Evolutionary conservation across 139 green algal species (phyloP).

Genomic region (Chlamydomonas incerta): DNA sequence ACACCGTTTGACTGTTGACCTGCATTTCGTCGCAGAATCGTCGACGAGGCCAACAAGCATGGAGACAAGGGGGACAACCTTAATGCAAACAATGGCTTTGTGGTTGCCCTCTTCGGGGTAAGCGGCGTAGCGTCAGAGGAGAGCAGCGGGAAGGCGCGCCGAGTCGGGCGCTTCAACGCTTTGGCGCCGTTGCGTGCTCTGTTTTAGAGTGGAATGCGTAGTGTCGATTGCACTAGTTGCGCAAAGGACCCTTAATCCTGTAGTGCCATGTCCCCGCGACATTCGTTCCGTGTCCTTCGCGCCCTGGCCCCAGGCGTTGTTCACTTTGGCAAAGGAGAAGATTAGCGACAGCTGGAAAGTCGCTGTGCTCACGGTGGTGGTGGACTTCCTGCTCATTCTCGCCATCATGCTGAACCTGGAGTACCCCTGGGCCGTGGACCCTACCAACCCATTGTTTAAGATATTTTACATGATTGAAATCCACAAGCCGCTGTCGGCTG

Average conservation of each 20-base stretch:
- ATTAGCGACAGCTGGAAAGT: slow-evolving; percentile 55
- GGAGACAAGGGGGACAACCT: slow-evolving; percentile 10
- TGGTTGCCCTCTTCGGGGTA: slow-evolving; percentile 31
- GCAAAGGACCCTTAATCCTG: no score
- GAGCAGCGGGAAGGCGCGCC: not conserved
- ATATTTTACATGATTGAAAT: slow-evolving; percentile 60
- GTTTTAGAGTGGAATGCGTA: no score
- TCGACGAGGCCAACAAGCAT: slow-evolving; percentile 51
- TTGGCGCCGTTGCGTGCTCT: no score
- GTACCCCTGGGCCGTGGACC: slow-evolving; percentile 57
- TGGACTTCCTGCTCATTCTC: slow-evolving; percentile 63
- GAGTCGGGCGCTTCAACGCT: not conserved
- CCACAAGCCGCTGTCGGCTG: slow-evolving; percentile 41
- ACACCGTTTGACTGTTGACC: not conserved
- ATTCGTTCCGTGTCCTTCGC: no score
- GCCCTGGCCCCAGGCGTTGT: slow-evolving; percentile 33
- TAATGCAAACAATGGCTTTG: slow-evolving; percentile 13
- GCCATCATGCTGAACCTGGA: slow-evolving; percentile 59
- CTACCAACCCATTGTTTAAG: slow-evolving; percentile 50
- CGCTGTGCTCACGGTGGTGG: slow-evolving; percentile 49
- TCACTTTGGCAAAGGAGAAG: slow-evolving; percentile 67
- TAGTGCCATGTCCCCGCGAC: not conserved
- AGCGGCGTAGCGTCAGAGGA: not conserved
- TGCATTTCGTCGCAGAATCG: not conserved
- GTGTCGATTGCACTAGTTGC: no score